Percentiles rank a stretch among this genome's conserved stretches.
Evolutionary conservation across 2,329 filamentous ascomycete species (phyloP).

Genomic region (Phyllosticta citriasiana): DNA sequence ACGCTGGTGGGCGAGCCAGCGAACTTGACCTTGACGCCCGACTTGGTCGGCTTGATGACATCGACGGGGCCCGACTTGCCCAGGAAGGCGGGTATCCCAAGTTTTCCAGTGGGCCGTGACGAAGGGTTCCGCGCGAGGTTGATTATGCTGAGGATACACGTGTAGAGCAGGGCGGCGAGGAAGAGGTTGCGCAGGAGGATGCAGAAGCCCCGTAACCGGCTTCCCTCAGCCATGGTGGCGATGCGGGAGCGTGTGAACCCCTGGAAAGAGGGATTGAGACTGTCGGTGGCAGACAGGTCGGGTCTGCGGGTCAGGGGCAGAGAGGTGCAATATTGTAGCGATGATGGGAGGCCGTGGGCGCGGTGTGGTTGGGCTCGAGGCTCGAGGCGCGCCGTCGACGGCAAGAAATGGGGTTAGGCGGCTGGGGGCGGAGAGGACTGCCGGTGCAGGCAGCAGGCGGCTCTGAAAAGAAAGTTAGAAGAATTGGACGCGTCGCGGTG

Average conservation of each 20-base stretch:
- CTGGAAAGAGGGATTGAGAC: neutral
- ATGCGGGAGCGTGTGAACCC: neutral
- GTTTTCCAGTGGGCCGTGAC: slow-evolving; percentile 29
- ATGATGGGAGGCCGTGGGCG: neutral
- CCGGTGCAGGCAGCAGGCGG: neutral
- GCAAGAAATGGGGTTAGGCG: neutral
- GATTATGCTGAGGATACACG: slow-evolving; percentile 32
- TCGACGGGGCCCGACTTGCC: slow-evolving; percentile 32
- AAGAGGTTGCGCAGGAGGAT: slow-evolving; percentile 34
- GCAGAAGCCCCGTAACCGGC: slow-evolving; percentile 22
- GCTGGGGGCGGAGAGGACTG: neutral
- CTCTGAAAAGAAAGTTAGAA: neutral
- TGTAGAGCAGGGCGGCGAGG: slow-evolving; percentile 34
- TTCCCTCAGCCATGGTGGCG: slow-evolving; percentile 25
- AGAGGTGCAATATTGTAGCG: neutral
- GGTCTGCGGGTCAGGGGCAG: neutral
- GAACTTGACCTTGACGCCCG: slow-evolving; percentile 33
- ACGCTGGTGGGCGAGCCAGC: slow-evolving; percentile 30
- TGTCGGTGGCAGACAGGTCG: neutral
- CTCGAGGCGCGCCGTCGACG: neutral
- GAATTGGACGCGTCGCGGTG: neutral
- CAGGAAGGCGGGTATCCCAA: slow-evolving; percentile 32
- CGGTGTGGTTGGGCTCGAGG: neutral
- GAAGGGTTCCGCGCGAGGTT: slow-evolving; percentile 32
- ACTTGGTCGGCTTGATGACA: slow-evolving; percentile 31